Percentiles rank a stretch among this genome's conserved stretches.
Evolutionary conservation across 495 filamentous ascomycete genomes (phyloP).

Genomic region (Talaromyces liani): DNA sequence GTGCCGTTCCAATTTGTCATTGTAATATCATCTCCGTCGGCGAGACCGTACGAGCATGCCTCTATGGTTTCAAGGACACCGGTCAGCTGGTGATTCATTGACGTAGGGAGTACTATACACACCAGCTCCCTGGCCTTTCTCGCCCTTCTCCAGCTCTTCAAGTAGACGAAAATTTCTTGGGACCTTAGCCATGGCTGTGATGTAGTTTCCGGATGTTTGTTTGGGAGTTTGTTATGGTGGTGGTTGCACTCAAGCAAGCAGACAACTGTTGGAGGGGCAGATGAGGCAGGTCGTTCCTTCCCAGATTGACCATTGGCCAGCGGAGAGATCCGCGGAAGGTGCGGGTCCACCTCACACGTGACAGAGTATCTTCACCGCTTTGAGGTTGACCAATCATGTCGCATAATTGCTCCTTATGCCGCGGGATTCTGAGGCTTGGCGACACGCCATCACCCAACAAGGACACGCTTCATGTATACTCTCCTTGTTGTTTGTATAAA

Average conservation of each 20-base stretch:
- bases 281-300: neutral
- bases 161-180: constrained; percentile 93
- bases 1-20: constrained; percentile 99
- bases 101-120: constrained; percentile 10
- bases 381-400: neutral
- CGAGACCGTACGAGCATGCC: constrained; percentile 93
- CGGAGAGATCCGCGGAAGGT: neutral
- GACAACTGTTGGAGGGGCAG: constrained; percentile 8
- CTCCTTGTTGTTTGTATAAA: neutral
- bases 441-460: neutral
- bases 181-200: constrained; percentile 54
- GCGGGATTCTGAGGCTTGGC: neutral
- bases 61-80: constrained; percentile 44
- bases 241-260: neutral
- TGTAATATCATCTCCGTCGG: constrained; percentile 88
- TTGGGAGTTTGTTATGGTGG: neutral
- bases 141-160: constrained; percentile 97
- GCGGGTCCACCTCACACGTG: neutral
- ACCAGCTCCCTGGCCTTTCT: constrained; percentile 96
- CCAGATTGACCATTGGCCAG: neutral
- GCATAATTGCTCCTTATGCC: neutral
- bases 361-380: neutral
- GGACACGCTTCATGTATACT: constrained; percentile 7
- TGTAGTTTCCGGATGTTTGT: neutral
- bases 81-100: constrained; percentile 3